Percentiles rank a stretch among this genome's conserved stretches.
These are phyloP conservation scores for Yamadazyma friedrichii DNA, from an alignment of 1,139 yeast genomes.

Conservation along the genomic window DNA sequence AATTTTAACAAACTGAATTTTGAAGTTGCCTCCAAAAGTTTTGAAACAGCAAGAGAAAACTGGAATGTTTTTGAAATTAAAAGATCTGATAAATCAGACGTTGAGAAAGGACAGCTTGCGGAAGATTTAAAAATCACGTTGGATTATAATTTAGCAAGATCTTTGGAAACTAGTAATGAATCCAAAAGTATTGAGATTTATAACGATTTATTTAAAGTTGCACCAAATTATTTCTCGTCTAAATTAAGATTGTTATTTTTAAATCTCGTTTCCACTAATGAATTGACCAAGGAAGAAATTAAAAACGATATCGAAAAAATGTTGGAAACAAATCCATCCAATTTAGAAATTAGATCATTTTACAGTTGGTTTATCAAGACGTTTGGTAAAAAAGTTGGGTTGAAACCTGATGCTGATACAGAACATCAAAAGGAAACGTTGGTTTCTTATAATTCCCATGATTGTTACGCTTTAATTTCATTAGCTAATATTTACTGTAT, in stretches of 20 bases:
- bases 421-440: conserved; percentile 83
- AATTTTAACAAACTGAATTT: conserved; percentile 65
- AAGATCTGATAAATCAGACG: conserved; percentile 18
- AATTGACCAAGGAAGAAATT: conserved; percentile 41
- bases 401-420: conserved; percentile 64
- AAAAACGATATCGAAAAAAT: conserved; percentile 54
- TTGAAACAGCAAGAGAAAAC: conserved; percentile 47
- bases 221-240: conserved; percentile 78
- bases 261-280: conserved; percentile 32
- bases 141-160: conserved; percentile 62
- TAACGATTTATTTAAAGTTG: conserved; percentile 48
- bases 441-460: conserved; percentile 81
- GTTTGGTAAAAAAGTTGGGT: conserved; percentile 55
- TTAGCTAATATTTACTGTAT: conserved; percentile 84
- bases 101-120: conserved; percentile 29
- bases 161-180: conserved; percentile 49
- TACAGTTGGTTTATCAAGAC: conserved; percentile 85
- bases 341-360: conserved; percentile 84
- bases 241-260: conserved; percentile 67
- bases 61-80: conserved; percentile 17
- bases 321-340: conserved; percentile 52
- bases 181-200: conserved; percentile 54
- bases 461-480: conserved; percentile 83
- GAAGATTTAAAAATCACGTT: conserved; percentile 46
- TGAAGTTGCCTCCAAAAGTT: conserved; percentile 39